A percentile compares a stretch with the other conserved stretches of the same genome.
Evolutionary conservation across 768 basidiomycete species (phyloP).

Genomic region (Naganishia friedmannii): DNA sequence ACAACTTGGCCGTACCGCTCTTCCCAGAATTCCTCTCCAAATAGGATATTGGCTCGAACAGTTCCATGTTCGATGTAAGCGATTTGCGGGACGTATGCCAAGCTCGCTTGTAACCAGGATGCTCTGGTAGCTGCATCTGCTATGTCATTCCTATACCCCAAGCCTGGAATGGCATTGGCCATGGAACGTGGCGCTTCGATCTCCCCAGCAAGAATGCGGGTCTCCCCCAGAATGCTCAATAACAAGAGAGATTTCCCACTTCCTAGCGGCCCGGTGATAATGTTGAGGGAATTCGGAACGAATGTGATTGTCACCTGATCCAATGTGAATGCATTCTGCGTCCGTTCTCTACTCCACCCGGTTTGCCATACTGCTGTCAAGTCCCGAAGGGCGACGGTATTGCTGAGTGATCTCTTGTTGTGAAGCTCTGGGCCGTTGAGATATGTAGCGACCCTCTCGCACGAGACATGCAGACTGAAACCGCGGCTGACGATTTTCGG

Average conservation of each 20-base stretch:
- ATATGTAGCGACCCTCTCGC: slow-evolving; percentile 12
- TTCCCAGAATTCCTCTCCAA: slow-evolving; percentile 46
- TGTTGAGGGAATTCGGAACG: slow-evolving; percentile 1
- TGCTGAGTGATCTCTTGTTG: neutral
- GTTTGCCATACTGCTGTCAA: slow-evolving; percentile 1
- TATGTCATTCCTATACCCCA: slow-evolving; percentile 55
- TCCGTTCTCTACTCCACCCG: too few species aligned
- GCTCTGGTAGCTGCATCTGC: slow-evolving; percentile 68
- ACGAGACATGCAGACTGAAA: slow-evolving; percentile 10
- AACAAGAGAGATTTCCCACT: slow-evolving; percentile 78
- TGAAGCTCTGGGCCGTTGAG: slow-evolving; percentile 2
- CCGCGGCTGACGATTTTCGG: slow-evolving; percentile 8
- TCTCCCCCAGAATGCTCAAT: slow-evolving; percentile 54
- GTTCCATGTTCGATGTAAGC: slow-evolving; percentile 46
- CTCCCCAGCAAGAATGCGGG: slow-evolving; percentile 54
- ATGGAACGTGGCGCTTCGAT: slow-evolving; percentile 66
- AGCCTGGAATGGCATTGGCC: slow-evolving; percentile 51
- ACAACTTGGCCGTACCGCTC: slow-evolving; percentile 42
- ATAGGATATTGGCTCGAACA: slow-evolving; percentile 58
- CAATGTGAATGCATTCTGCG: neutral
- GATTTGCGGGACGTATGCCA: slow-evolving; percentile 39
- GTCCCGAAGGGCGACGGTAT: neutral
- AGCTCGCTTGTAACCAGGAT: slow-evolving; percentile 49
- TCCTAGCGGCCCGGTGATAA: slow-evolving; percentile 72
- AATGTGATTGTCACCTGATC: neutral